Evolutionary conservation across 108 stramenopile species (phyloP).

Genomic region (Schizochytrium sp.): DNA sequence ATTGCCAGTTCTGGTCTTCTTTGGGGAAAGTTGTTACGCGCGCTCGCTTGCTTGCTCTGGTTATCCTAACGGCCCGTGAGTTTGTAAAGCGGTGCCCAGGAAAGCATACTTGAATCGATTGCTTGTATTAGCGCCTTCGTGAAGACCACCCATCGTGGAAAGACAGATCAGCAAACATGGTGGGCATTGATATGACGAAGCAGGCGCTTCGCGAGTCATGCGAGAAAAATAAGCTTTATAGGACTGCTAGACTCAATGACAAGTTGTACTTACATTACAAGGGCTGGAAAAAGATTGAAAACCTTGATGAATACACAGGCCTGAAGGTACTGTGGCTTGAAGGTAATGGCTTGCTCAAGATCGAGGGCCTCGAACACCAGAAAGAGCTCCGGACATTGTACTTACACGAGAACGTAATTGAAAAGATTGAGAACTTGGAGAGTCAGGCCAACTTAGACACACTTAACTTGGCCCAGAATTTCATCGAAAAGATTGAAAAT

Average conservation of each 20-base stretch:
- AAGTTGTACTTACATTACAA: conserved; percentile 84
- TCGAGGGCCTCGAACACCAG: conserved; percentile 74
- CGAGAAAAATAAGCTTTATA: conserved; percentile 75
- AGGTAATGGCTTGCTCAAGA: conserved; percentile 75
- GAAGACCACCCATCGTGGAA: too few relatives aligned
- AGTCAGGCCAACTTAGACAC: conserved; percentile 69
- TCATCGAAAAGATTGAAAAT: conserved; percentile 70
- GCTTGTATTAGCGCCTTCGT: too few relatives aligned
- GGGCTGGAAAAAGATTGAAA: conserved; percentile 78
- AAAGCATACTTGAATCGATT: too few relatives aligned
- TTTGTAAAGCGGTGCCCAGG: too few relatives aligned
- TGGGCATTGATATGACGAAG: conserved; percentile 72
- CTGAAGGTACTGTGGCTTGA: conserved; percentile 81
- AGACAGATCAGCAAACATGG: neutral
- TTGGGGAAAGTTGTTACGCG: too few relatives aligned
- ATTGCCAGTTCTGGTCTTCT: too few relatives aligned
- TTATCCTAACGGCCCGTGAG: too few relatives aligned
- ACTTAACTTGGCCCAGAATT: conserved; percentile 79
- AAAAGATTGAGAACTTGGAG: conserved; percentile 76
- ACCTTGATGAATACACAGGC: conserved; percentile 80
- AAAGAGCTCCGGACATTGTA: conserved; percentile 74
- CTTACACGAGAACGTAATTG: conserved; percentile 80
- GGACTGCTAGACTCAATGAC: conserved; percentile 79
- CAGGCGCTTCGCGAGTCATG: conserved; percentile 68
- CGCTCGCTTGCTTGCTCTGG: too few relatives aligned